Evolutionary conservation across 305 asterid genomes (phyloP).

Genomic region (Fraxinus velutina): DNA sequence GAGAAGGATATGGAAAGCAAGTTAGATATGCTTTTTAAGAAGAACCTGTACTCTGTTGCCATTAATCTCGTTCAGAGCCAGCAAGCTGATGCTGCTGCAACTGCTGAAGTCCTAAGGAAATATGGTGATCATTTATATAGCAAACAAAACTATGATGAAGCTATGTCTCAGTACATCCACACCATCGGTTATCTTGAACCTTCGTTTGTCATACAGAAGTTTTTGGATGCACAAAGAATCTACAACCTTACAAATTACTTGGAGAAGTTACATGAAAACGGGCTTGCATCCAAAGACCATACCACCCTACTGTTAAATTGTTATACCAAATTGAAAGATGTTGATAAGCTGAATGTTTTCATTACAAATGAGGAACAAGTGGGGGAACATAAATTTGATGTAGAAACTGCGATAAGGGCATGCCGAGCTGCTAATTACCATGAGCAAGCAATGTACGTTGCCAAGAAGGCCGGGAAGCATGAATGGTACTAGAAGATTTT

Average conservation of each 20-base stretch:
- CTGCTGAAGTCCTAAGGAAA: constrained; percentile 94
- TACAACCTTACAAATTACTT: constrained; percentile 87
- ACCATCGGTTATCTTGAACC: constrained; percentile 95
- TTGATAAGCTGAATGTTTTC: constrained; percentile 75
- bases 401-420: constrained; percentile 93
- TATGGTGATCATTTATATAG: constrained; percentile 91
- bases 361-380: constrained; percentile 79
- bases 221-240: constrained; percentile 94
- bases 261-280: constrained; percentile 95
- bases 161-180: constrained; percentile 86
- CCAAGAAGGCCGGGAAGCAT: constrained; percentile 92
- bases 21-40: constrained; percentile 94
- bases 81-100: constrained; percentile 96
- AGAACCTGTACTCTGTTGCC: constrained; percentile 86
- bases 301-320: constrained; percentile 92
- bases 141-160: constrained; percentile 84
- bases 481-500: constrained; percentile 92
- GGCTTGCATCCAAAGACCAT: constrained; percentile 93
- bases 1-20: constrained; percentile 99
- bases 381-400: constrained; percentile 86
- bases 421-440: constrained; percentile 97
- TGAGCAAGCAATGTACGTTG: constrained; percentile 98
- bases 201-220: constrained; percentile 91
- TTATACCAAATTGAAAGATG: constrained; percentile 93
- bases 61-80: constrained; percentile 93